phyloP scores from a whole-genome alignment of 2,329 filamentous ascomycete genomes.

The Cladorrhinum sp. region DNA sequence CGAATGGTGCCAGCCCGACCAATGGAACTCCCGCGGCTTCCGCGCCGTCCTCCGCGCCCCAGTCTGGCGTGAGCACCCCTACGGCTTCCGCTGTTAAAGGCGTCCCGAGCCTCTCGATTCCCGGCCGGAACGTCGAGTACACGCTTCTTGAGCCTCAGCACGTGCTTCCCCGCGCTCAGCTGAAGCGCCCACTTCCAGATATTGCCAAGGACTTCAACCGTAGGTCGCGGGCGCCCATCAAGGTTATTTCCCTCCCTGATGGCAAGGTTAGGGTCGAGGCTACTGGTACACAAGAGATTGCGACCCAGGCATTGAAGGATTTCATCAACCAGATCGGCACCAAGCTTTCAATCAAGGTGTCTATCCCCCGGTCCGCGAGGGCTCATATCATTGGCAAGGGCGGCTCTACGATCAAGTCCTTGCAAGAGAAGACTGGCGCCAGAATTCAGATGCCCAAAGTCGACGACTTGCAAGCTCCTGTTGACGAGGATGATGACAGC shows the following conservation, averaged over 20 bases:
- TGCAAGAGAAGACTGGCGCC: constrained; percentile 87
- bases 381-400: constrained; percentile 91
- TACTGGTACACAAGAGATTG: constrained; percentile 76
- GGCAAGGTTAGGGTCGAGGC: constrained; percentile 80
- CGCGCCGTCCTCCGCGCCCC: constrained; percentile 60
- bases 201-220: constrained; percentile 90
- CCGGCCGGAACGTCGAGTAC: constrained; percentile 76
- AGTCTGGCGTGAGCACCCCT: constrained; percentile 54
- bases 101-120: constrained; percentile 66
- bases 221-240: constrained; percentile 82
- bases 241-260: constrained; percentile 69
- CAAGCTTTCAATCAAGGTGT: constrained; percentile 75
- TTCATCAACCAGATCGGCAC: constrained; percentile 83
- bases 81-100: constrained; percentile 33
- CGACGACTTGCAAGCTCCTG: constrained; percentile 57
- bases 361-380: constrained; percentile 78
- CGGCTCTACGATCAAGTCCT: constrained; percentile 83
- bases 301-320: constrained; percentile 85
- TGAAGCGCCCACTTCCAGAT: constrained; percentile 82
- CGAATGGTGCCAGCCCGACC: constrained; percentile 54
- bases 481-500: constrained; percentile 73
- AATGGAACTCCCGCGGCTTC: constrained; percentile 59
- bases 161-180: constrained; percentile 70
- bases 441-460: constrained; percentile 84
- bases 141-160: constrained; percentile 72